Evolutionary conservation across 2,329 filamentous ascomycete species (phyloP).

Genomic region (Dissoconium aciculare): DNA sequence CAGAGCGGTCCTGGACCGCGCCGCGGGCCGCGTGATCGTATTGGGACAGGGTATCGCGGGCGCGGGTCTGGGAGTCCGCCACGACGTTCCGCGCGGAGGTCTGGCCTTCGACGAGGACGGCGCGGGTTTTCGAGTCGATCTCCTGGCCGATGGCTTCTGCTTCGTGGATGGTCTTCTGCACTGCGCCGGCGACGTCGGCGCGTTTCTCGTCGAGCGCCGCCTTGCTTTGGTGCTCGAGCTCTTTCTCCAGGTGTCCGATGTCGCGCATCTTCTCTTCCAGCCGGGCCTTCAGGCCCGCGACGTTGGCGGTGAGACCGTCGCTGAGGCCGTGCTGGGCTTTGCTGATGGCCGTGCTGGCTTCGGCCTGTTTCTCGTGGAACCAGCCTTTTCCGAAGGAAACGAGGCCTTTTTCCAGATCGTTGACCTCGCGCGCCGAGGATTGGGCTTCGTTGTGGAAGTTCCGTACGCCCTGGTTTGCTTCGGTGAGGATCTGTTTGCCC

Average conservation of each 20-base stretch:
- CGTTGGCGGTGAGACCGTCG: constrained; percentile 7
- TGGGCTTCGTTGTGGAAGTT: not conserved
- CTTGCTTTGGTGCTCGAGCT: constrained; percentile 9
- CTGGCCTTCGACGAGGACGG: no score
- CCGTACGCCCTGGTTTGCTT: constrained; percentile 1
- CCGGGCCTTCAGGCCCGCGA: constrained; percentile 7
- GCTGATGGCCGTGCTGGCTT: constrained; percentile 7
- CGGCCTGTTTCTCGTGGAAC: constrained; percentile 8
- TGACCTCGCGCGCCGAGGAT: not conserved
- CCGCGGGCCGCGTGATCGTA: constrained; percentile 3
- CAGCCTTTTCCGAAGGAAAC: constrained; percentile 1
- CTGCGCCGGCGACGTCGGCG: constrained; percentile 5
- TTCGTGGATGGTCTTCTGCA: constrained; percentile 8
- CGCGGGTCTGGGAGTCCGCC: not conserved
- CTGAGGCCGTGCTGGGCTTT: constrained; percentile 8
- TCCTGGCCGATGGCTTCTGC: constrained; percentile 8
- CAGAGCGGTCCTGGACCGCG: constrained; percentile 1
- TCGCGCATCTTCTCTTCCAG: constrained; percentile 11
- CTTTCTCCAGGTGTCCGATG: constrained; percentile 11
- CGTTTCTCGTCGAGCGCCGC: constrained; percentile 10
- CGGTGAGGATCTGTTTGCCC: no score
- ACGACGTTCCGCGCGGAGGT: no score
- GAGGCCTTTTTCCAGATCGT: constrained; percentile 1
- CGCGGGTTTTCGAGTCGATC: constrained; percentile 7
- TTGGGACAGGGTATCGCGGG: constrained; percentile 1